phyloP scores from a whole-genome alignment of 371 early-diverging fungal species.

The Haplosporangium sp. region DNA sequence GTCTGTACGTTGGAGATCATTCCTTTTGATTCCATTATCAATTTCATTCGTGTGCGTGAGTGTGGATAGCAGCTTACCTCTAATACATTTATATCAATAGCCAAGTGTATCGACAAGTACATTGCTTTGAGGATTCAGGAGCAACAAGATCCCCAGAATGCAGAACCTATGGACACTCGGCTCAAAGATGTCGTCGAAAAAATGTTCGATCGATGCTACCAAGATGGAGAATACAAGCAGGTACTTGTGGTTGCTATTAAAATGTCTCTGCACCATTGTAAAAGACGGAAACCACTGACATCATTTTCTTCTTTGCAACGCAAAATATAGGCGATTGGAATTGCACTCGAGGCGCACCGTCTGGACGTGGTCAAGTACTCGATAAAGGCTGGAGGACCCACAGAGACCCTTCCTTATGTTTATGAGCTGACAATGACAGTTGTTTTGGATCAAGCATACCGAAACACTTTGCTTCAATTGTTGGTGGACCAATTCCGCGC shows the following conservation, averaged over 20 bases:
- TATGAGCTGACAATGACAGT: conserved; percentile 84
- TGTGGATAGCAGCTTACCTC: background rate
- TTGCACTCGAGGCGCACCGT: conserved; percentile 92
- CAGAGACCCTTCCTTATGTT: conserved; percentile 83
- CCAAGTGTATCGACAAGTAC: conserved; percentile 94
- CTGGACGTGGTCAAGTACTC: conserved; percentile 90
- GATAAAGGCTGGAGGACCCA: conserved; percentile 76
- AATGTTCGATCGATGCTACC: conserved; percentile 93
- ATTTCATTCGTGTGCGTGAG: background rate
- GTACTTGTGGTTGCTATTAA: conserved; percentile 33
- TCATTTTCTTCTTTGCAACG: background rate
- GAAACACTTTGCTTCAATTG: conserved; percentile 85
- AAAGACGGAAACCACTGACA: background rate
- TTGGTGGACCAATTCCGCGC: conserved; percentile 86
- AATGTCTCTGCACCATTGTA: background rate
- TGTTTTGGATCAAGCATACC: conserved; percentile 83
- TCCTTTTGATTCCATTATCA: background rate
- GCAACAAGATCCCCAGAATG: conserved; percentile 56
- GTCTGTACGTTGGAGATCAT: conserved; percentile 73
- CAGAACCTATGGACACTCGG: conserved; percentile 74
- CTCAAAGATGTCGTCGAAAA: conserved; percentile 91
- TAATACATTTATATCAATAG: conserved; percentile 42
- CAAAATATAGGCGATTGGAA: conserved; percentile 81
- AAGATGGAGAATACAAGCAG: conserved; percentile 88
- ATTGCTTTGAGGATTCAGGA: conserved; percentile 75